phyloP scores from a whole-genome alignment of 225 moss, liverwort and hornwort genomes.

The Marchantia polymorpha region DNA sequence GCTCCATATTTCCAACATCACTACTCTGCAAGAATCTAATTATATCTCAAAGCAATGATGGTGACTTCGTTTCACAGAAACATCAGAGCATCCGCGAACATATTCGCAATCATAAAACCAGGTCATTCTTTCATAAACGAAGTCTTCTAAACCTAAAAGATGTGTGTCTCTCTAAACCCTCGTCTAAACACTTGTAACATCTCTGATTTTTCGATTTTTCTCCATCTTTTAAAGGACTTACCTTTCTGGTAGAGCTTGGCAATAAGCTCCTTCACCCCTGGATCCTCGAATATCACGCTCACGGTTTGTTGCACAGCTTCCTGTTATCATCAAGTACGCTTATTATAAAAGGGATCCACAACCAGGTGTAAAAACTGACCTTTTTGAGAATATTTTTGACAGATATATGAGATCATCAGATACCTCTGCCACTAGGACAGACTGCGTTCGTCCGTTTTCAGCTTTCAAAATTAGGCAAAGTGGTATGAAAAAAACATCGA shows the following conservation, averaged over 20 bases:
- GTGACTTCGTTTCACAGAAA: background rate
- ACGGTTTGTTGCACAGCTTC: conserved; percentile 93
- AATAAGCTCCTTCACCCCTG: conserved; percentile 94
- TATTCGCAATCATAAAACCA: background rate
- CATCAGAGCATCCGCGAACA: background rate
- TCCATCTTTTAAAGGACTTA: conserved; percentile 25
- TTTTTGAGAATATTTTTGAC: background rate
- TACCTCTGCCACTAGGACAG: no score
- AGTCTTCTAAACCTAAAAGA: background rate
- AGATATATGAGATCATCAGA: no score
- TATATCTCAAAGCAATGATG: background rate
- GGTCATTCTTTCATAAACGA: background rate
- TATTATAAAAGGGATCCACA: background rate
- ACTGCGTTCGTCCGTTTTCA: no score
- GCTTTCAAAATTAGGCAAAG: no score
- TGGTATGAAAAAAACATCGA: no score
- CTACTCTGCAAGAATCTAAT: conserved; percentile 9
- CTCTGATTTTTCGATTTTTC: no score
- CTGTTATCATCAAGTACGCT: conserved; percentile 37
- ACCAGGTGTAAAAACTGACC: background rate
- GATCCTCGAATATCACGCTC: conserved; percentile 97
- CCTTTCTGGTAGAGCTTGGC: conserved; percentile 97
- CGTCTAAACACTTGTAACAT: no score
- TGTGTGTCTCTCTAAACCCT: no score
- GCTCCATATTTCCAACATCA: no score